A percentile compares a stretch with the other conserved stretches of the same genome.
Evolutionary conservation across 2,329 filamentous ascomycete species (phyloP).

Genomic region (Eutypa lata): DNA sequence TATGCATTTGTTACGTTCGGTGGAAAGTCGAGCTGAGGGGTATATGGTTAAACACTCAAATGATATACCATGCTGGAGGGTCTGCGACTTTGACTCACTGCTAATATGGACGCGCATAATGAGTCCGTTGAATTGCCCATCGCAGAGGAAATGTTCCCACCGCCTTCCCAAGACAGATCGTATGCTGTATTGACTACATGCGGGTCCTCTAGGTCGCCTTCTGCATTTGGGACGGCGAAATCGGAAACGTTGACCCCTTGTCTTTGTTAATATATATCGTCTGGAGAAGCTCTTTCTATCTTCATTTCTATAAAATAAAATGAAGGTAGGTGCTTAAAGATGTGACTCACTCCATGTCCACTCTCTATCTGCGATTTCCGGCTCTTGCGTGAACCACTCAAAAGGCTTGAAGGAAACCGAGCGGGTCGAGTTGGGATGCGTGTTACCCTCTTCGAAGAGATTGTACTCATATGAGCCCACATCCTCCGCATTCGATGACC

Average conservation of each 20-base stretch:
- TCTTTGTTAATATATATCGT: too few species aligned
- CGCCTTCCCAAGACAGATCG: background rate
- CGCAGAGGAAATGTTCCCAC: background rate
- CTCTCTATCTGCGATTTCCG: background rate
- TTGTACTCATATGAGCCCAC: too few species aligned
- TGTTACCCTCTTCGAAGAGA: too few species aligned
- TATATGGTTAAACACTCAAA: too few species aligned
- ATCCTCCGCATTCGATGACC: too few species aligned
- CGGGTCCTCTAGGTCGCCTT: background rate
- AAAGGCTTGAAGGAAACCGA: too few species aligned
- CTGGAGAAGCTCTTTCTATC: background rate
- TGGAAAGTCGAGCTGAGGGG: background rate
- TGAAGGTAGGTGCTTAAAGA: background rate
- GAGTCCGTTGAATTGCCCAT: background rate
- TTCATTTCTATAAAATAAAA: background rate
- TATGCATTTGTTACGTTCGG: background rate
- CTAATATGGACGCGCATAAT: background rate
- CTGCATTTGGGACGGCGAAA: background rate
- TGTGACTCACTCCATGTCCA: background rate
- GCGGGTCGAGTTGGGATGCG: too few species aligned
- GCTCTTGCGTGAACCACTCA: too few species aligned
- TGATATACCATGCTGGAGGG: too few species aligned
- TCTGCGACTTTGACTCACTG: too few species aligned
- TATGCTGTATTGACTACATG: background rate
- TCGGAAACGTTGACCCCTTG: background rate